Percentiles rank a stretch among this genome's conserved stretches.
phyloP scores from a whole-genome alignment of 345 rosid species.

The Salix brachista region DNA sequence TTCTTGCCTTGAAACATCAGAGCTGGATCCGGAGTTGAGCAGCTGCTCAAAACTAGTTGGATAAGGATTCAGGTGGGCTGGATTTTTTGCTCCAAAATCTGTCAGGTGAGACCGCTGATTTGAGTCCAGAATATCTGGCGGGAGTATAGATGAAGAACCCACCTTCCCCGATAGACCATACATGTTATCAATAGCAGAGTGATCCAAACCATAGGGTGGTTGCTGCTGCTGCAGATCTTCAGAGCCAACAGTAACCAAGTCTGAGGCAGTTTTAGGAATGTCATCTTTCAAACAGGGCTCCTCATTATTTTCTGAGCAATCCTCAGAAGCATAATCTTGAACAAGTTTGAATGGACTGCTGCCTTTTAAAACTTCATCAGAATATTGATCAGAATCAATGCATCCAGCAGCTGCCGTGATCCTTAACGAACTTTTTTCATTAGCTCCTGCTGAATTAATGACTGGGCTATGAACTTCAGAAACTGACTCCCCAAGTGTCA shows the following conservation, averaged over 20 bases:
- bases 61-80: conserved; percentile 35
- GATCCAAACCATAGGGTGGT: conserved; percentile 19
- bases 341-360: conserved; percentile 46
- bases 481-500: conserved; percentile 8
- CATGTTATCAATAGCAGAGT: conserved; percentile 10
- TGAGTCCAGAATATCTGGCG: conserved; percentile 26
- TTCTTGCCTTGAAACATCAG: conserved; percentile 35
- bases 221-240: conserved; percentile 24
- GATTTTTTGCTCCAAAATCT: conserved; percentile 29
- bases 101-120: conserved; percentile 19
- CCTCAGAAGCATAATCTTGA: conserved; percentile 52
- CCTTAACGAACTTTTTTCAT: neutral
- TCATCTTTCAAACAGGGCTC: conserved; percentile 8
- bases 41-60: conserved; percentile 50
- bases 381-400: conserved; percentile 11
- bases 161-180: conserved; percentile 16
- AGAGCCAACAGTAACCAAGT: conserved; percentile 18
- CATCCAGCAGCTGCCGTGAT: conserved; percentile 15
- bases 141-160: conserved; percentile 28
- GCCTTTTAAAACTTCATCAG: conserved; percentile 17
- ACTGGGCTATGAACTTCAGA: conserved; percentile 11
- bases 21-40: conserved; percentile 30
- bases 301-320: conserved; percentile 34
- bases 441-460: conserved; percentile 20
- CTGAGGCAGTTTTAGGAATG: conserved; percentile 6